Evolutionary conservation across 2,329 filamentous ascomycete genomes (phyloP).

Genomic region (Trichoderma oligosporum): DNA sequence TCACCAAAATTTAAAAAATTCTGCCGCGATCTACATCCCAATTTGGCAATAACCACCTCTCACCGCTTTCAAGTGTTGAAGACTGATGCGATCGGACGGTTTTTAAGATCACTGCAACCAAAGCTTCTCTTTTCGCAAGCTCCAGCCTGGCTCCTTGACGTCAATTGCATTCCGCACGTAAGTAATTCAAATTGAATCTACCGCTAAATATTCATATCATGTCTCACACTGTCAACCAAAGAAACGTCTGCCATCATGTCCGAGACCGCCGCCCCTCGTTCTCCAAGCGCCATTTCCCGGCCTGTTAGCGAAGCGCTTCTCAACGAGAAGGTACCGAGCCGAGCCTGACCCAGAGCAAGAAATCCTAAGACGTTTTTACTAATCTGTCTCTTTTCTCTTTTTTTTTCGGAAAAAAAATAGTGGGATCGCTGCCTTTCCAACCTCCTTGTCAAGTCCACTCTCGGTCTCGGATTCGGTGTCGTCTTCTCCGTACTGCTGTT

Average conservation of each 20-base stretch:
- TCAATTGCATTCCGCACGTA: constrained; percentile 23
- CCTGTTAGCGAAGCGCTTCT: constrained; percentile 96
- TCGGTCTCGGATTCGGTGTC: constrained; percentile 95
- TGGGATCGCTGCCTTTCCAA: constrained; percentile 99
- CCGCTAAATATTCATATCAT: background rate
- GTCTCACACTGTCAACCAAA: background rate
- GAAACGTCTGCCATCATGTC: constrained; percentile 44
- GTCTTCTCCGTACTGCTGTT: constrained; percentile 98
- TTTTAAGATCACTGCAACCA: constrained; percentile 36
- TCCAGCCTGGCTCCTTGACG: constrained; percentile 18
- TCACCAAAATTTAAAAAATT: constrained; percentile 44
- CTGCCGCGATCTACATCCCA: constrained; percentile 37
- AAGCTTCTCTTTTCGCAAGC: constrained; percentile 32
- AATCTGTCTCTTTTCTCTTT: background rate
- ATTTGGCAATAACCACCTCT: constrained; percentile 24
- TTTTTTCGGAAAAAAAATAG: constrained; percentile 44
- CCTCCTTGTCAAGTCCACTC: constrained; percentile 90
- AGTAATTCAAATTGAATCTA: background rate
- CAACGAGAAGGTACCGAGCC: constrained; percentile 84
- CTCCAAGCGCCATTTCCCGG: constrained; percentile 65
- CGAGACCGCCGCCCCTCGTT: constrained; percentile 48
- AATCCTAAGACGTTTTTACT: constrained; percentile 19
- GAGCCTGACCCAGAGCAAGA: constrained; percentile 1
- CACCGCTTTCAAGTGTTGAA: constrained; percentile 44
- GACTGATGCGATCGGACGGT: constrained; percentile 35